phyloP scores from a whole-genome alignment of 2,329 filamentous ascomycete species.

The Aspergillus aculeatus region DNA sequence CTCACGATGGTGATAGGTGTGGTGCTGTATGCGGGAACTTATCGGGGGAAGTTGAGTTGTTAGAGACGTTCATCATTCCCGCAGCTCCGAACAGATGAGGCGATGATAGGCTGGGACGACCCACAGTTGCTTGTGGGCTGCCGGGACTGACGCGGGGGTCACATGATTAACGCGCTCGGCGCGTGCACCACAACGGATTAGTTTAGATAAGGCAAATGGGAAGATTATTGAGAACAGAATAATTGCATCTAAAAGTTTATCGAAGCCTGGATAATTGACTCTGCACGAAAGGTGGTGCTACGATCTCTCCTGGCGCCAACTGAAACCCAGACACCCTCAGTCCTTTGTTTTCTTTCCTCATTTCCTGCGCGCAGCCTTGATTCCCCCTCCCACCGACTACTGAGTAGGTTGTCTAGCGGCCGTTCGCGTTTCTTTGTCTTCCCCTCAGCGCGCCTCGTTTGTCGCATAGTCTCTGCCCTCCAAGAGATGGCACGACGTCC shows the following conservation, averaged over 20 bases:
- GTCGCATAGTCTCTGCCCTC: slow-evolving; percentile 14
- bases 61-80: not conserved
- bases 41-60: slow-evolving; percentile 5
- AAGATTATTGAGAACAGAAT: no score
- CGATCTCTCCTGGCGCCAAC: not conserved
- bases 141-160: slow-evolving; percentile 14
- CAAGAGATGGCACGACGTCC: slow-evolving; percentile 30
- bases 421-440: slow-evolving; percentile 8
- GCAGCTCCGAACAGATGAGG: not conserved
- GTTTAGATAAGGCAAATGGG: no score
- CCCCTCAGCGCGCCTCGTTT: slow-evolving; percentile 10
- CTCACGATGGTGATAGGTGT: not conserved
- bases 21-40: no score
- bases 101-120: slow-evolving; percentile 14
- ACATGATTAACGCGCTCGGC: slow-evolving; percentile 13
- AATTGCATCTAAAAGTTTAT: no score
- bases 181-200: not conserved
- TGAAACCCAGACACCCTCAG: not conserved
- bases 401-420: not conserved
- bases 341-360: not conserved
- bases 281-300: not conserved
- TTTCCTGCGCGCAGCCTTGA: slow-evolving; percentile 1
- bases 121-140: not conserved
- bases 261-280: no score
- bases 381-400: not conserved